Base-by-base conservation (phyloP, 2,329 filamentous ascomycete genomes). In the Xylariales sp. region DNA sequence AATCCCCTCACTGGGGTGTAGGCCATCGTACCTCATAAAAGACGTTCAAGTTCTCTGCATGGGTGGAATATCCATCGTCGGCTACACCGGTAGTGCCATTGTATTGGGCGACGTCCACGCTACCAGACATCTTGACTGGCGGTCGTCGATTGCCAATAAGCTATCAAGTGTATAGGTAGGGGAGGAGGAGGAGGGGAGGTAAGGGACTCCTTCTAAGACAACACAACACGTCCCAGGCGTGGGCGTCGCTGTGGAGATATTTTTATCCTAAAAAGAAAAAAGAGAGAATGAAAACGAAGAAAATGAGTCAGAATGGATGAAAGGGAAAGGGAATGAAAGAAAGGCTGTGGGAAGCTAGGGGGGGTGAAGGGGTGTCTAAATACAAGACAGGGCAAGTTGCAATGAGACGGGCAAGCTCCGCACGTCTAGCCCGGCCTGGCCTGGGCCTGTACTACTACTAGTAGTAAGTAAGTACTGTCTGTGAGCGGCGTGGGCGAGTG, bases 1-100 rank as follows among this genome's bases (percentile, higher is more conserved):
- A 41, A 14, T 41, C 12, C 39, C 10, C 39, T 5, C 3, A 41
- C 12, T 14, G 9, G 39, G 12, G 14, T 41, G 12, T 12, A 12
- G 39, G 39, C 10, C 39, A 56, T 77, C 86, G 73, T 83, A 92
- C 91, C 79, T 93, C 87, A 82, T 97, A 97, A 81, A 89, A 97
- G 74, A 94, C 83, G 81, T 97, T 97, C 73, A 97, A 86, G 80
- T 97, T 88, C 85, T 81, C 89, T 82, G 82, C 79, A 10, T 73
- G 77, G 61, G 79, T 76, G 60, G 85, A 85, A 78, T 85, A 84
- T 66, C 86, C 86, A 70, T 81, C 79, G 76, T 86, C 81, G 75
- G 86, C 85, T 71, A 76, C 75, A 66, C 80, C 85, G 36, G 74
- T 75, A 62, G 83, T 85, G 76, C 86, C 86, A 75, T 85, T 85